Conservation (phyloP, 495 filamentous ascomycete genomes). For the Penicillium soppii region DNA sequence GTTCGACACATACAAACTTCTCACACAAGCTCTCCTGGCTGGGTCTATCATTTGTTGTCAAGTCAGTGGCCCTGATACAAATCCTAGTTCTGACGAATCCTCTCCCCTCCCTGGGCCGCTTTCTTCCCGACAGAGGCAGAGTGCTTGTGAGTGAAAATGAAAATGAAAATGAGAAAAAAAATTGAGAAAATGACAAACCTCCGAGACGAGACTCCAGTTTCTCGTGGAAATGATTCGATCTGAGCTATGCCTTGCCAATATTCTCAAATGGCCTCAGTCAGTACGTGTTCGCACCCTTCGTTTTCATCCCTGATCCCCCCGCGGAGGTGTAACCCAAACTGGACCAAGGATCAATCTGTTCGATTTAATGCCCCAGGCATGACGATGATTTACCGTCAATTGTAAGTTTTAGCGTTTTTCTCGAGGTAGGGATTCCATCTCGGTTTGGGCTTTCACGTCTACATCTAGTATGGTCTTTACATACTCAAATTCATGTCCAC, state of each 20-base stretch:
- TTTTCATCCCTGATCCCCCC: not conserved
- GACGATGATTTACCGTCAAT: slow-evolving; percentile 14
- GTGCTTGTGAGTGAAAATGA: not conserved
- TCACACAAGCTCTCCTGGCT: slow-evolving; percentile 26
- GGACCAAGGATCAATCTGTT: slow-evolving; percentile 1
- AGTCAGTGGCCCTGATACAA: slow-evolving; percentile 34
- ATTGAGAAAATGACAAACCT: not conserved
- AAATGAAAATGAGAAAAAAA: not conserved
- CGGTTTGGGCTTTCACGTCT: not conserved
- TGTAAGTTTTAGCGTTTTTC: slow-evolving; percentile 21
- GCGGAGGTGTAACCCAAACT: slow-evolving; percentile 3
- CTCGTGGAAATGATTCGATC: slow-evolving; percentile 2
- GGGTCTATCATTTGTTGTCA: slow-evolving; percentile 21
- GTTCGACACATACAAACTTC: slow-evolving; percentile 41
- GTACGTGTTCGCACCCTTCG: slow-evolving; percentile 18
- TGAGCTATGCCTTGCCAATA: not conserved
- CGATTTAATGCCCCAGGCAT: not conserved
- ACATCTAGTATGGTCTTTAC: not conserved
- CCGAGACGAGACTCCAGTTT: not conserved
- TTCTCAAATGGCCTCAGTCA: slow-evolving; percentile 12
- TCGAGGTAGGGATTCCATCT: slow-evolving; percentile 17
- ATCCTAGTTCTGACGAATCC: slow-evolving; percentile 31
- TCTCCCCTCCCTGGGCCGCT: slow-evolving; percentile 1
- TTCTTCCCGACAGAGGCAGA: not conserved
- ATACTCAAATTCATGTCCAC: too few relatives aligned